Evolutionary conservation across 768 basidiomycete species (phyloP).

Genomic region (Trametes punicea): DNA sequence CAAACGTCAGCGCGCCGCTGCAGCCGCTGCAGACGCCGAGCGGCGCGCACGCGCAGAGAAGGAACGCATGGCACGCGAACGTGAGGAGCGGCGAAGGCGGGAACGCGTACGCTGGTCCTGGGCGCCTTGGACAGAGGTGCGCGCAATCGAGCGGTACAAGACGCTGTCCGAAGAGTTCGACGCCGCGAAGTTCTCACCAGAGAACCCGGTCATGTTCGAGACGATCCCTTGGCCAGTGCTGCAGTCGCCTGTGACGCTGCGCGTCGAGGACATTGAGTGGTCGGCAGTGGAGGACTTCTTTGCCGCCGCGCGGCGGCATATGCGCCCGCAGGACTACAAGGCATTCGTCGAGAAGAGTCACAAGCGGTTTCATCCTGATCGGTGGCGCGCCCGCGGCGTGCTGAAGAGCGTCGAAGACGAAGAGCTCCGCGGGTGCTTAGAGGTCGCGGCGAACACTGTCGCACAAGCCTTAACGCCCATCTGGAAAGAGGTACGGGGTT

Average conservation of each 20-base stretch:
- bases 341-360: conserved; percentile 67
- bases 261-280: conserved; percentile 69
- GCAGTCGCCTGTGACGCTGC: conserved; percentile 46
- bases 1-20: conserved; percentile 28
- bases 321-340: conserved; percentile 62
- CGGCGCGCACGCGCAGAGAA: conserved; percentile 31
- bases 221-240: conserved; percentile 78
- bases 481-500: conserved; percentile 37
- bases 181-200: conserved; percentile 48
- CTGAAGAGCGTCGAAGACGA: conserved; percentile 57
- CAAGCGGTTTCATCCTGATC: conserved; percentile 74
- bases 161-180: conserved; percentile 62
- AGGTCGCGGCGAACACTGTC: conserved; percentile 69
- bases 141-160: conserved; percentile 72
- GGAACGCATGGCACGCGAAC: conserved; percentile 35
- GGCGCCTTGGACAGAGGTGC: conserved; percentile 59
- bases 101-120: conserved; percentile 49
- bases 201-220: conserved; percentile 53
- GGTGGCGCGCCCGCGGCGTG: conserved; percentile 69
- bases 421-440: conserved; percentile 53
- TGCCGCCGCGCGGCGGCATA: conserved; percentile 42
- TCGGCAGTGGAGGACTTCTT: conserved; percentile 72
- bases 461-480: conserved; percentile 72
- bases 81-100: conserved; percentile 44
- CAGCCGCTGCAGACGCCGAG: conserved; percentile 23